Conservation (phyloP, 768 basidiomycete species). For the Boletus reticulatus region DNA sequence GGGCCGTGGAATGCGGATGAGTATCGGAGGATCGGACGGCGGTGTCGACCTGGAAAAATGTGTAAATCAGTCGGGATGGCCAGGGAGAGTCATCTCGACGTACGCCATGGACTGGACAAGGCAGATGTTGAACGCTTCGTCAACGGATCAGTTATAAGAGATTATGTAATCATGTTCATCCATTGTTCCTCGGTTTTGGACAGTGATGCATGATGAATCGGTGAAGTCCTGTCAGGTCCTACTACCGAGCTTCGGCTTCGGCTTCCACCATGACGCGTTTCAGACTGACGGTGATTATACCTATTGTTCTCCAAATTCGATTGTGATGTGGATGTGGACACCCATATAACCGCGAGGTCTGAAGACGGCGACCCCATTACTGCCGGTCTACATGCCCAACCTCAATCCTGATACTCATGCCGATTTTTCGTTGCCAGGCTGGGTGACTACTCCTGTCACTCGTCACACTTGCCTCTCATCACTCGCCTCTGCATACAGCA, state of each 20-base stretch:
- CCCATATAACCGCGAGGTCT: background rate
- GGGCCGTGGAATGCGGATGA: background rate
- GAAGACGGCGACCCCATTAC: background rate
- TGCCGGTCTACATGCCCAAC: background rate
- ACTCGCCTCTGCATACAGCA: background rate
- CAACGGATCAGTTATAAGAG: too few species aligned
- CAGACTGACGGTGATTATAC: background rate
- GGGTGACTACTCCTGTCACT: background rate
- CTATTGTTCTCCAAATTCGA: background rate
- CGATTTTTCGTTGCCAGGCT: background rate
- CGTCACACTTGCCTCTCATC: background rate
- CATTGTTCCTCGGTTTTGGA: too few species aligned
- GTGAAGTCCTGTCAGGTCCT: too few species aligned
- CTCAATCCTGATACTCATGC: background rate
- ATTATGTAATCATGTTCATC: background rate
- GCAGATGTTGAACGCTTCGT: too few species aligned
- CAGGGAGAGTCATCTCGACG: background rate
- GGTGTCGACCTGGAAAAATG: background rate
- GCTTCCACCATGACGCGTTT: background rate
- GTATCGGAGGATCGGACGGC: background rate
- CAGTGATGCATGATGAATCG: too few species aligned
- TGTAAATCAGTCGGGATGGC: too few species aligned
- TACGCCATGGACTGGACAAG: background rate
- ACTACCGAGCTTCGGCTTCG: too few species aligned
- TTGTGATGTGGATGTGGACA: background rate